phyloP scores from a whole-genome alignment of 768 basidiomycete genomes.

The Paxillus ammoniavirescens region DNA sequence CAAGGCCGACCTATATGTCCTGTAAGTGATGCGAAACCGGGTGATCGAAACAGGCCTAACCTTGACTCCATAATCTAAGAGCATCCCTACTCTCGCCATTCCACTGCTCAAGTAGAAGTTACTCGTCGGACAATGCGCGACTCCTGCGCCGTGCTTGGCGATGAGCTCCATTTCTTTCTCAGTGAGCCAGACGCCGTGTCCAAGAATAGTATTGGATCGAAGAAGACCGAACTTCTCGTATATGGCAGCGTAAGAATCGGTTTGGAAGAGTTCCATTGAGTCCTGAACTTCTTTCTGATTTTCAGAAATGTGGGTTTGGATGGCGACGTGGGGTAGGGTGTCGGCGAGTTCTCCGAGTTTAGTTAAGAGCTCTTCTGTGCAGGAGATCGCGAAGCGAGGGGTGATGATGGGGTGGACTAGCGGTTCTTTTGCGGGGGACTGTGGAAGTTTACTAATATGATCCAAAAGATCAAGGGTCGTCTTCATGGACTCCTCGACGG shows the following conservation, averaged over 20 bases:
- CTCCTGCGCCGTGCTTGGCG: conserved; percentile 59
- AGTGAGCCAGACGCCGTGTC: conserved; percentile 81
- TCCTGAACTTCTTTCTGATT: conserved; percentile 70
- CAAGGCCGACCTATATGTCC: conserved; percentile 75
- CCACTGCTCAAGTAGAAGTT: conserved; percentile 92
- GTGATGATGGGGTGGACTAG: conserved; percentile 90
- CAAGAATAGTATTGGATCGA: conserved; percentile 78
- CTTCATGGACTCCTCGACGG: conserved; percentile 53
- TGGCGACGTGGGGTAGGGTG: conserved; percentile 58
- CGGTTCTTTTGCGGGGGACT: conserved; percentile 36
- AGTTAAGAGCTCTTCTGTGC: conserved; percentile 66
- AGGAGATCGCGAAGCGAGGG: conserved; percentile 95
- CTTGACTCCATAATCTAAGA: conserved; percentile 85
- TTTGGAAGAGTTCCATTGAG: conserved; percentile 67
- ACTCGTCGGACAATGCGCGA: conserved; percentile 93
- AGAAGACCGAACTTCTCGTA: conserved; percentile 82
- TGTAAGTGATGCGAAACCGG: conserved; percentile 4
- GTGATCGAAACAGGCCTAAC: conserved; percentile 37
- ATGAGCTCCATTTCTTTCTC: conserved; percentile 74
- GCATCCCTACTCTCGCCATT: conserved; percentile 71
- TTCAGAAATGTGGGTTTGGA: conserved; percentile 94
- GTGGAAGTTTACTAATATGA: conserved; percentile 61
- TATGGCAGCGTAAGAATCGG: conserved; percentile 69
- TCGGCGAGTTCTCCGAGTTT: conserved; percentile 60
- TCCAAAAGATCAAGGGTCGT: conserved; percentile 65